Percentiles rank a stretch among this genome's conserved stretches.
phyloP scores from a whole-genome alignment of 352 stramenopile genomes.

The Hyaloperonospora brassicae region DNA sequence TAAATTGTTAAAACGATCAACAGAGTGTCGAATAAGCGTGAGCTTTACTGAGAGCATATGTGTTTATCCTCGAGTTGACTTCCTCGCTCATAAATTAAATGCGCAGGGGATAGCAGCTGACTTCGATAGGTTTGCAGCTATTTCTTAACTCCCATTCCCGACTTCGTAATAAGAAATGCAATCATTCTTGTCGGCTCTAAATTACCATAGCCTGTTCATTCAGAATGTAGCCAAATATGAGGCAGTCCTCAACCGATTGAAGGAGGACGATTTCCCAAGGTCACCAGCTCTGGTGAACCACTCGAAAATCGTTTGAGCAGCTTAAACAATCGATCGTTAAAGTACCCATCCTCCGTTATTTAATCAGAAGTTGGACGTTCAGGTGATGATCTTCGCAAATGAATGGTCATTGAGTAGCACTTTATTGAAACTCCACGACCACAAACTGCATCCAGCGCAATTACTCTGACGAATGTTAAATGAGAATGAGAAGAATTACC shows the following conservation, averaged over 20 bases:
- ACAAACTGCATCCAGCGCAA: too few relatives aligned
- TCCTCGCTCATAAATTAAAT: background rate
- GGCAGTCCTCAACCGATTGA: background rate
- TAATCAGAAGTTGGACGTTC: too few relatives aligned
- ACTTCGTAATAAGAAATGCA: conserved; percentile 1
- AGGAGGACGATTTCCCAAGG: background rate
- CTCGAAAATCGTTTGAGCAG: too few relatives aligned
- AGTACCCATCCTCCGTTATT: too few relatives aligned
- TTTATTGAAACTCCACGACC: too few relatives aligned
- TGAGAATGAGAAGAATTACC: too few relatives aligned
- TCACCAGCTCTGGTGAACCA: too few relatives aligned
- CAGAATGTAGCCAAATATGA: background rate
- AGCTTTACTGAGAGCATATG: conserved; percentile 1
- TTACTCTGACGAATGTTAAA: too few relatives aligned
- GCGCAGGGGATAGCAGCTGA: background rate
- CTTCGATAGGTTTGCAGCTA: background rate
- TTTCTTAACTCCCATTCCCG: background rate
- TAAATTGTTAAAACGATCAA: background rate
- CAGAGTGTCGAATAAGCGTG: background rate
- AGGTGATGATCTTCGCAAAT: too few relatives aligned
- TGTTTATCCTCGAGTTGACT: background rate
- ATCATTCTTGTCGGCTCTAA: background rate
- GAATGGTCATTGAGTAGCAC: too few relatives aligned
- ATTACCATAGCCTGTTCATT: conserved; percentile 1
- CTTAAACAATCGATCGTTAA: too few relatives aligned